These are phyloP conservation scores for Carallia brachiata DNA, from an alignment of 345 rosid species.

Conservation along the genomic window DNA sequence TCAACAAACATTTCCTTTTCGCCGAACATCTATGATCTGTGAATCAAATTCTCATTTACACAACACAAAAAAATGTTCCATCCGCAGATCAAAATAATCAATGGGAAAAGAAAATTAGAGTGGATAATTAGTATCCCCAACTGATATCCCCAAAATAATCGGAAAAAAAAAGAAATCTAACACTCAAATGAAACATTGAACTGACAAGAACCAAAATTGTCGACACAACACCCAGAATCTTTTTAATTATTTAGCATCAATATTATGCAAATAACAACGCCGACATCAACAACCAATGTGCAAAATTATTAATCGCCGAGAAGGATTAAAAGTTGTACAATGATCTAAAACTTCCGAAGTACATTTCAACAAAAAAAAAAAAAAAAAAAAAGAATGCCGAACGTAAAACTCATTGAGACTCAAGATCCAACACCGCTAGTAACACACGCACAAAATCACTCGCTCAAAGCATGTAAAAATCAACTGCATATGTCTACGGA, in stretches of 20 bases:
- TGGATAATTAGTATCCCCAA: too few relatives aligned
- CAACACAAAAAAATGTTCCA: not conserved
- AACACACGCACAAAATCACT: not conserved
- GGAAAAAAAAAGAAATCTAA: not conserved
- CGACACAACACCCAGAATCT: not conserved
- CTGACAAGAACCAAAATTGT: too few relatives aligned
- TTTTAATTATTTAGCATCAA: not conserved
- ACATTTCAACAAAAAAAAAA: not conserved
- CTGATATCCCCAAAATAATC: not conserved
- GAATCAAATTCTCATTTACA: not conserved
- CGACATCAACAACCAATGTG: not conserved
- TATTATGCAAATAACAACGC: not conserved
- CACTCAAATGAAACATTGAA: too few relatives aligned
- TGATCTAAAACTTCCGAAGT: constrained; percentile 19
- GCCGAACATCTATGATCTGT: not conserved
- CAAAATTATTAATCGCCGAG: too few relatives aligned
- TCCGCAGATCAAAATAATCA: not conserved
- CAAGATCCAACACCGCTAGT: constrained; percentile 18
- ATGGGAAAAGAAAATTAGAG: too few relatives aligned
- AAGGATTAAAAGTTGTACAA: not conserved
- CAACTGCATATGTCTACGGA: too few relatives aligned
- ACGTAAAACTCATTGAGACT: not conserved
- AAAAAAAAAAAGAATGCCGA: not conserved
- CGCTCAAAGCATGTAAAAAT: not conserved
- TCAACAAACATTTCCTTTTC: not conserved